A percentile compares a stretch with the other conserved stretches of the same genome.
phyloP scores from a whole-genome alignment of 2,329 filamentous ascomycete genomes.

The Aureobasidium lini region DNA sequence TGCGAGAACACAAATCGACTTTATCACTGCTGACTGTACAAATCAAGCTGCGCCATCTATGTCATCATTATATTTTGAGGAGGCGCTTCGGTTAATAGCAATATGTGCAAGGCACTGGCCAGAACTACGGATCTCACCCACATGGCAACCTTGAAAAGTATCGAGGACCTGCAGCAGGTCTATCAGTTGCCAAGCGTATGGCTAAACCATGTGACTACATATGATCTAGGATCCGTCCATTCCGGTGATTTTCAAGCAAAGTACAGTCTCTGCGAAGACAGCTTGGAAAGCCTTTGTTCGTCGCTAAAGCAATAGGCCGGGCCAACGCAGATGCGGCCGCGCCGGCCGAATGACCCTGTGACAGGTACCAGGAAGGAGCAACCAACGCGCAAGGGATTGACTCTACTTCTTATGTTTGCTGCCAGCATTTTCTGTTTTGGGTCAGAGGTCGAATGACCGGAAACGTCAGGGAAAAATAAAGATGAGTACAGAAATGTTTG shows the following conservation, averaged over 20 bases:
- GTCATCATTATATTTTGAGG: neutral
- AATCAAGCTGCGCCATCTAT: neutral
- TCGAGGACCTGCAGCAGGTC: conserved; percentile 2
- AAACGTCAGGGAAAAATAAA: neutral
- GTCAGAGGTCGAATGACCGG: neutral
- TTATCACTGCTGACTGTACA: neutral
- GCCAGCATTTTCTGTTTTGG: conserved; percentile 4
- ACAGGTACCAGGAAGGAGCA: neutral
- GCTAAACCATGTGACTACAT: neutral
- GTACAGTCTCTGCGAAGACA: neutral
- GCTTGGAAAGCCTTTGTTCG: neutral
- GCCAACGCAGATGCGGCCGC: neutral
- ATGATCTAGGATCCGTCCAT: neutral
- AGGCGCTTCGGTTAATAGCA: neutral
- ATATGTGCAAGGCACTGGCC: neutral
- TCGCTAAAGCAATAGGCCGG: neutral
- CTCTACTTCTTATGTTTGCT: neutral
- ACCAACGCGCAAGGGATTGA: neutral
- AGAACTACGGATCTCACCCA: neutral
- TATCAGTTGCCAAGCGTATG: neutral
- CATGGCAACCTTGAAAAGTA: neutral
- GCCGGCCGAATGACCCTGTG: neutral
- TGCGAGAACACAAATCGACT: neutral
- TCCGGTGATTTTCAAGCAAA: neutral
- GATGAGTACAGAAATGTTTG: neutral